Base-by-base conservation (phyloP, 129 eudicot species). In the Silybum marianum region DNA sequence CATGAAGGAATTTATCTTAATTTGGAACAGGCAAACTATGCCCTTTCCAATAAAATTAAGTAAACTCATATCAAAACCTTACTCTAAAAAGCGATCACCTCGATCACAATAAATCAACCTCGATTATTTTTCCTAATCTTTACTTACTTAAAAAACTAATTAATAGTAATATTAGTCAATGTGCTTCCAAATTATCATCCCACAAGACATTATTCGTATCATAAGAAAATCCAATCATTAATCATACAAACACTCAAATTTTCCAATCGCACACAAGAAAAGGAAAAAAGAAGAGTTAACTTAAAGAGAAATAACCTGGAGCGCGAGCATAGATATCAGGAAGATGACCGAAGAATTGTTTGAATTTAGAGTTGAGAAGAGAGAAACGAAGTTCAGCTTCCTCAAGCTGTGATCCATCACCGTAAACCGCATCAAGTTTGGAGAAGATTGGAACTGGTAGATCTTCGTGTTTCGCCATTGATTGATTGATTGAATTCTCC, bases 321-420 rank as follows among this genome's bases (percentile, higher is more conserved):
- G 99, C 94, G 78, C 99, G 92, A 78, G 97, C 94, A 54, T 85
- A 95, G 54, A 92, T 24, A 36, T 92, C 78, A 60, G 99, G 99
- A 51, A 82, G 54, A 44, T 79, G 85, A 63, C 90, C 91, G 84
- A 90, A 83, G 11, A 85, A 26, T 4, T 90, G 80, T 9, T 85
- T 16, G 74, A 92, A 95, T 42, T 90, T 92, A 8, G 94, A 87
- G 18, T 88, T 90, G 51, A 95, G 67, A 8, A 72, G 65, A 68
- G 78, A 77, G 84, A 92, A 89, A 23, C 98, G 94, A 75, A 92
- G 87, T 78, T 90, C 80, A 21, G 97, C 97, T 87, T 95, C 98
- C 85, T 95, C 94, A 5, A 92, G 84, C 76, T 85, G 98, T 8
- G 98, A 92, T 79, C 97, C 98, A 74, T 78, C 86, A 3, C 94